phyloP scores from a whole-genome alignment of 2,329 filamentous ascomycete species.

The Exophiala calicioides region DNA sequence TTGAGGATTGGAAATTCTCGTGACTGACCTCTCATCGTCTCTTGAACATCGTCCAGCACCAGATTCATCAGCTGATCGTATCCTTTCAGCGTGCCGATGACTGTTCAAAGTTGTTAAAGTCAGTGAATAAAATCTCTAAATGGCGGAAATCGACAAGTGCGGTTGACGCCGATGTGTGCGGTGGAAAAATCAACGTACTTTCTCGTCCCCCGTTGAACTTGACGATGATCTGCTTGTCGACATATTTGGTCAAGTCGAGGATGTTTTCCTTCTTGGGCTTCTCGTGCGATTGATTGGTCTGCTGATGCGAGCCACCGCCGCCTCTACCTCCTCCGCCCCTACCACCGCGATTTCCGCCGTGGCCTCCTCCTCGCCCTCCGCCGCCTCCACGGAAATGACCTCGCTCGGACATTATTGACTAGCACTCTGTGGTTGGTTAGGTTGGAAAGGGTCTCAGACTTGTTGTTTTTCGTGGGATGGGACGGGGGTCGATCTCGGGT shows the following conservation, averaged over 20 bases:
- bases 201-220: constrained; percentile 96
- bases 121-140: constrained; percentile 1
- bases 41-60: constrained; percentile 90
- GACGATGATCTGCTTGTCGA: constrained; percentile 92
- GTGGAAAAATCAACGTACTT: constrained; percentile 57
- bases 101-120: constrained; percentile 49
- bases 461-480: not conserved
- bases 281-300: constrained; percentile 60
- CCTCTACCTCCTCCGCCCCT: constrained; percentile 45
- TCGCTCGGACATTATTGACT: constrained; percentile 43
- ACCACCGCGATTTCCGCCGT: constrained; percentile 37
- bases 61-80: constrained; percentile 98
- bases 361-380: constrained; percentile 50
- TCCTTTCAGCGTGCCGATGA: constrained; percentile 85
- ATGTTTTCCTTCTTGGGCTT: constrained; percentile 98
- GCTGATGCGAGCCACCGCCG: constrained; percentile 46
- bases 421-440: constrained; percentile 4
- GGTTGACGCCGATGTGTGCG: too few species aligned
- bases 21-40: constrained; percentile 76
- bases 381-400: constrained; percentile 54
- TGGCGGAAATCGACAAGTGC: too few species aligned
- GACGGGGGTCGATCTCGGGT: not conserved
- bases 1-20: too few species aligned
- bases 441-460: not conserved
- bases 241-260: constrained; percentile 89